Evolutionary conservation across 306 rosid species (phyloP).

Genomic region (Trichosanthes cucumerina): DNA sequence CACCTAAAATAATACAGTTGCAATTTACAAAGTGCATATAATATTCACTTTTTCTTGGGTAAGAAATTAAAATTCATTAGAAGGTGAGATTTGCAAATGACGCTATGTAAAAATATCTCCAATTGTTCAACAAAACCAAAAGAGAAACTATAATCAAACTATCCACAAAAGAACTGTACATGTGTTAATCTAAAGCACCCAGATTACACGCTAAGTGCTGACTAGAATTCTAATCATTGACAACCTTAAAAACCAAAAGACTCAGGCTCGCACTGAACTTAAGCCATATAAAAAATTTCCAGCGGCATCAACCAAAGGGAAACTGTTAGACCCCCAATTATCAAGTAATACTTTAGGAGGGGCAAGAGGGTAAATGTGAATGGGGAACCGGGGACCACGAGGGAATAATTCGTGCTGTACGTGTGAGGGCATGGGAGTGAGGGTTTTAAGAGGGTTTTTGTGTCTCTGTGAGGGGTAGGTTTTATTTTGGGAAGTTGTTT

Average conservation of each 20-base stretch:
- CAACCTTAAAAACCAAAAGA: background rate
- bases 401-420: no score
- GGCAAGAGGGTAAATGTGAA: no score
- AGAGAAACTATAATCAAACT: background rate
- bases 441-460: no score
- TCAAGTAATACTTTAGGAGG: no score
- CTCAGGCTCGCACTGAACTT: background rate
- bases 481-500: no score
- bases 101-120: background rate
- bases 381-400: no score
- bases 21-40: background rate
- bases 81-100: background rate
- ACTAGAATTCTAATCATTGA: background rate
- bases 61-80: background rate
- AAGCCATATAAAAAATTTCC: background rate
- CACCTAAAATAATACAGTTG: constrained; percentile 37
- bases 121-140: background rate
- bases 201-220: no score
- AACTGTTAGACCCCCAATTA: no score
- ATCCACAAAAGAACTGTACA: background rate
- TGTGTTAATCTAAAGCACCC: background rate
- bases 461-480: no score
- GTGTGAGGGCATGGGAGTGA: no score
- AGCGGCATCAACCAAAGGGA: no score
- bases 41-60: background rate